Base-by-base conservation (phyloP, 2,329 filamentous ascomycete genomes). In the Fusarium illudens region DNA sequence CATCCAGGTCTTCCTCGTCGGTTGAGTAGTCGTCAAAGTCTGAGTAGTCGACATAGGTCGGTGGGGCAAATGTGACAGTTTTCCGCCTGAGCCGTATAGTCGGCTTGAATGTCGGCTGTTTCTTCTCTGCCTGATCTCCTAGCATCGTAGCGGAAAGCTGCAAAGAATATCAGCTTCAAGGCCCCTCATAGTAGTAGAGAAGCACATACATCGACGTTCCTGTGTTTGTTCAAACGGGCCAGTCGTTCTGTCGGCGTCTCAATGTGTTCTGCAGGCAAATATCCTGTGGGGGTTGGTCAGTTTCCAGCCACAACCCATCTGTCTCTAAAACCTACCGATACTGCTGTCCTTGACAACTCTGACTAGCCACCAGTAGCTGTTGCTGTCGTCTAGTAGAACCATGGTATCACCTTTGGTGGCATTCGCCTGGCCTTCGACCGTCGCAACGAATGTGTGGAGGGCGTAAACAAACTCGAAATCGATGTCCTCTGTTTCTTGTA, bases 401-500 rank as follows among this genome's bases (percentile, higher is more conserved):
- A 99, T 99, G 13, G 95, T 98, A 76, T 99, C 96, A 53, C 96
- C 96, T 81, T 99, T 99, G 32, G 93, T 96, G 62, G 96, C 96
- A 83, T 98, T 99, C 66, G 96, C 96, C 80, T 99, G 96, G 27
- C 96, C 96, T 81, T 99, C 96, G 50, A 99, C 96, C 1, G 96
- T 98, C 27, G 96, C 96, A 69, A 97, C 92, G 76, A 99, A 99
- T 3, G 95, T 99, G 79, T 98, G 96, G 61, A 99, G 85, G 27
- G 96, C 96, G 82, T 99, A 99, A 64, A 99, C 96, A 81, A 98
- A 98, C 79, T 98, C 95, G 84, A 99, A 98, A 85, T 99, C 96
- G 81, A 99, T 99, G 76, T 99, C 96, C 87, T 99, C 96, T 98
- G 84, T 80, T 80, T 90, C 86, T 86, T 88, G 92, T 97, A 94